A percentile compares a stretch with the other conserved stretches of the same genome.
phyloP scores from a whole-genome alignment of 139 green algal species.

The Micractinium conductrix region DNA sequence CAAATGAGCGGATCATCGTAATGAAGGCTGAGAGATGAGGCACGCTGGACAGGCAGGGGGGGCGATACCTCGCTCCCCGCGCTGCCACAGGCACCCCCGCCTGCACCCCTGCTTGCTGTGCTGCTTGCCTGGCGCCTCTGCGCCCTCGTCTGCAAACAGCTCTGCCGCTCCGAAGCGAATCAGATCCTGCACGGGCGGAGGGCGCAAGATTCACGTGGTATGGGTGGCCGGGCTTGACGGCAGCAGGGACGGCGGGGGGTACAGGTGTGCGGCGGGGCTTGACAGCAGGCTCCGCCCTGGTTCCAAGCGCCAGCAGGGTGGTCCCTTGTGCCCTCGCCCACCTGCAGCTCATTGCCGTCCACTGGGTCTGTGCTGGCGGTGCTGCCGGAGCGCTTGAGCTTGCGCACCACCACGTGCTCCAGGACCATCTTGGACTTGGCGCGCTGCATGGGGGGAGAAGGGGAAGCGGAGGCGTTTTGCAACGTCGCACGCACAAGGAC shows the following conservation, averaged over 20 bases:
- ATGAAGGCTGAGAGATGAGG: too few species aligned
- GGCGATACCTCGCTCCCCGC: too few species aligned
- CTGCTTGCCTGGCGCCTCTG: not conserved
- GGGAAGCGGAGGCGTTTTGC: too few species aligned
- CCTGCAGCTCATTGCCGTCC: not conserved
- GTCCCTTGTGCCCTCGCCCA: not conserved
- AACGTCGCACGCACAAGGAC: too few species aligned
- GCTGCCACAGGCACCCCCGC: too few species aligned
- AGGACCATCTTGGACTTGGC: conserved; percentile 28
- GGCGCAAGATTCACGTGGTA: too few species aligned
- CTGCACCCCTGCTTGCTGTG: not conserved
- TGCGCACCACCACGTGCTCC: conserved; percentile 24
- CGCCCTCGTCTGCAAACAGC: conserved; percentile 24
- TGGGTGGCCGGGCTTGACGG: too few species aligned
- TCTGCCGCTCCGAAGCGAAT: conserved; percentile 10
- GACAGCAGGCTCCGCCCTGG: not conserved
- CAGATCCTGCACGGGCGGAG: conserved; percentile 10
- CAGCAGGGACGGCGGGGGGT: too few species aligned
- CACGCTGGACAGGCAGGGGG: too few species aligned
- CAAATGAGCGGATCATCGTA: too few species aligned
- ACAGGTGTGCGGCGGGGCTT: too few species aligned
- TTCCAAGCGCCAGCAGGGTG: not conserved
- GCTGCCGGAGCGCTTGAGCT: not conserved
- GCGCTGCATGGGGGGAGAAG: not conserved
- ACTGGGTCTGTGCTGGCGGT: too few species aligned